Evolutionary conservation across 768 basidiomycete genomes (phyloP).

Genomic region (Asterophora parasitica): DNA sequence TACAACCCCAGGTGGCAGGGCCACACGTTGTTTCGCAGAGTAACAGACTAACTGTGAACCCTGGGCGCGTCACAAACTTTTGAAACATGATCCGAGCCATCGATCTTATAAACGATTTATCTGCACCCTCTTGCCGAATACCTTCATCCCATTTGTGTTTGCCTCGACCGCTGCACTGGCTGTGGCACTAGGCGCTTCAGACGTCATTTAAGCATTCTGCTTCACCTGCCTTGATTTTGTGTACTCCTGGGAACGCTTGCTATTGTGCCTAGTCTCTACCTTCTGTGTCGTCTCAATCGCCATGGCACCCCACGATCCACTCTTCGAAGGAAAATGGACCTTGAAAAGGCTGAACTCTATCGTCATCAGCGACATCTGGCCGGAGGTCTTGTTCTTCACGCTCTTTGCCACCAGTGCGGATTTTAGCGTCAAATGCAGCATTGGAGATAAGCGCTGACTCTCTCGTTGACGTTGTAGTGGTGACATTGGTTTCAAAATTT

Average conservation of each 20-base stretch:
- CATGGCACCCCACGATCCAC: slow-evolving; percentile 43
- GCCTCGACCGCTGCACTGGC: no score
- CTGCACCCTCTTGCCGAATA: background rate
- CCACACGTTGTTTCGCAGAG: no score
- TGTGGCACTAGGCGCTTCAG: no score
- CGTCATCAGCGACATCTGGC: slow-evolving; percentile 65
- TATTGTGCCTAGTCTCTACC: no score
- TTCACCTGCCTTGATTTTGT: no score
- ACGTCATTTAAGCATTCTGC: no score
- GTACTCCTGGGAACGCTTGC: no score
- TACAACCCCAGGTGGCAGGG: no score
- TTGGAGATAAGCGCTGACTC: slow-evolving; percentile 1
- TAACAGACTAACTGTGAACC: no score
- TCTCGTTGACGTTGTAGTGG: slow-evolving; percentile 37
- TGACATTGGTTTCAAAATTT: slow-evolving; percentile 46
- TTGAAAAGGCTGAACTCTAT: slow-evolving; percentile 51
- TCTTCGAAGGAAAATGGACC: slow-evolving; percentile 44
- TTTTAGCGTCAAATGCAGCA: background rate
- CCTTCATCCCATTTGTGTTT: background rate
- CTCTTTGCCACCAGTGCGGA: slow-evolving; percentile 50
- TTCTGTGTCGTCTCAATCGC: background rate
- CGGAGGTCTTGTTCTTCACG: slow-evolving; percentile 57
- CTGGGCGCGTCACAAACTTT: slow-evolving; percentile 2
- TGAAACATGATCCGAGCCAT: slow-evolving; percentile 13
- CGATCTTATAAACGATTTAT: slow-evolving; percentile 5